phyloP scores from a whole-genome alignment of 192 early-diverging fungal species.

The Gonapodya prolifera region DNA sequence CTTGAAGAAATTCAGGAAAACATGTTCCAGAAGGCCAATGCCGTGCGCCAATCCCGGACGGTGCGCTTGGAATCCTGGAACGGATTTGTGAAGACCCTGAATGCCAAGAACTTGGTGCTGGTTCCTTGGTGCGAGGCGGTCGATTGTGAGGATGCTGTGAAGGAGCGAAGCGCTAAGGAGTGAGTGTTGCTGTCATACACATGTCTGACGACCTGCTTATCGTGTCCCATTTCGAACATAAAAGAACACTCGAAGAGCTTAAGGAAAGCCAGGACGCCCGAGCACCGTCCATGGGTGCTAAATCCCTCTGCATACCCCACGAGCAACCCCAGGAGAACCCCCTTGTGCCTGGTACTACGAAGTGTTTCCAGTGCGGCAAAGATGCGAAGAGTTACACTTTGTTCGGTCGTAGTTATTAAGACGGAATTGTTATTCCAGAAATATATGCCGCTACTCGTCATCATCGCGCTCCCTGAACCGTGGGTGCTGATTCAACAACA shows the following conservation, averaged over 20 bases:
- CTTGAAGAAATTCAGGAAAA: constrained; percentile 73
- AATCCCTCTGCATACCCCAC: constrained; percentile 95
- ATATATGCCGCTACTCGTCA: no score
- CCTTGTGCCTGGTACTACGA: constrained; percentile 69
- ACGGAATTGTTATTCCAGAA: neutral
- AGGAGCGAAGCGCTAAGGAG: constrained; percentile 71
- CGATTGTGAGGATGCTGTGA: constrained; percentile 91
- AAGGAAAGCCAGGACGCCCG: constrained; percentile 61
- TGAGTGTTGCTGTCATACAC: constrained; percentile 18
- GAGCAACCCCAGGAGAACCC: constrained; percentile 78
- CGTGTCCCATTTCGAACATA: neutral
- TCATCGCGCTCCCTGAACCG: neutral
- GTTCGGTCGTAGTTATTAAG: constrained; percentile 76
- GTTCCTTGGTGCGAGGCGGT: constrained; percentile 92
- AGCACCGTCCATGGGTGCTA: constrained; percentile 99
- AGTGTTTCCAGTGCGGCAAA: constrained; percentile 71
- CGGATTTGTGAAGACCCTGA: constrained; percentile 82
- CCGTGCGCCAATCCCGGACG: constrained; percentile 55
- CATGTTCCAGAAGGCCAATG: constrained; percentile 80
- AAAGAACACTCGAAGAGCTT: constrained; percentile 6
- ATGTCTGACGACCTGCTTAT: neutral
- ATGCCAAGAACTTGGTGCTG: constrained; percentile 73
- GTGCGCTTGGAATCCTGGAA: constrained; percentile 78
- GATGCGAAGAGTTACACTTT: constrained; percentile 67
- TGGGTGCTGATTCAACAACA: neutral